A percentile compares a stretch with the other conserved stretches of the same genome.
Evolutionary conservation across 192 early-diverging fungal genomes (phyloP).

Genomic region (Backusella luteola): DNA sequence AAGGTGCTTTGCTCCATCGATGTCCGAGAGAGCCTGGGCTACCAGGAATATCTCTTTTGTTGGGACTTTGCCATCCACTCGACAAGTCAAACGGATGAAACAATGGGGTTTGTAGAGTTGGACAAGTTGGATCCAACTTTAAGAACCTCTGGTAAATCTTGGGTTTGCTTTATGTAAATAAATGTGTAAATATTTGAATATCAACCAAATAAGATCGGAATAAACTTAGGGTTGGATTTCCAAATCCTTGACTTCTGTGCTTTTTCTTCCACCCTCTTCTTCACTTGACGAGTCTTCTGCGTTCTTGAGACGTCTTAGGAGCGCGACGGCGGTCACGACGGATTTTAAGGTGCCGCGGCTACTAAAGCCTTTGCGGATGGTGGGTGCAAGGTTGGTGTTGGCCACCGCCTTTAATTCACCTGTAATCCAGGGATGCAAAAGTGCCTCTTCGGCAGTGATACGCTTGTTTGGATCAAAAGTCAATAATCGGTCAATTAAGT

Average conservation of each 20-base stretch:
- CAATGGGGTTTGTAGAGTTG: background rate
- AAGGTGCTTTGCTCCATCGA: conserved; percentile 23
- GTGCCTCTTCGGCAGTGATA: conserved; percentile 76
- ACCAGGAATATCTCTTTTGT: conserved; percentile 19
- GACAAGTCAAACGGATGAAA: background rate
- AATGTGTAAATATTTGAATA: conserved; percentile 1
- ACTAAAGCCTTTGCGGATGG: conserved; percentile 70
- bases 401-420: conserved; percentile 33
- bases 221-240: background rate
- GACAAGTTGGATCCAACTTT: background rate
- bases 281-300: background rate
- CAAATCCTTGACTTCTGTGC: conserved; percentile 7
- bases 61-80: conserved; percentile 21
- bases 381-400: conserved; percentile 76
- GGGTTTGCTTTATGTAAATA: conserved; percentile 23
- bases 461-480: conserved; percentile 68
- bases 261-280: conserved; percentile 8
- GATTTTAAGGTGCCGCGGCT: conserved; percentile 35
- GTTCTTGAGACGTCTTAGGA: conserved; percentile 11
- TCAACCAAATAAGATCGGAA: background rate
- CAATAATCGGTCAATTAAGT: conserved; percentile 68
- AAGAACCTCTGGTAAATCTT: conserved; percentile 12
- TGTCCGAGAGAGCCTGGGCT: background rate
- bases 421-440: conserved; percentile 84
- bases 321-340: conserved; percentile 22